Percentiles rank a stretch among this genome's conserved stretches.
Conservation (phyloP, 2,329 filamentous ascomycete species). For the Microdochium bolleyi region DNA sequence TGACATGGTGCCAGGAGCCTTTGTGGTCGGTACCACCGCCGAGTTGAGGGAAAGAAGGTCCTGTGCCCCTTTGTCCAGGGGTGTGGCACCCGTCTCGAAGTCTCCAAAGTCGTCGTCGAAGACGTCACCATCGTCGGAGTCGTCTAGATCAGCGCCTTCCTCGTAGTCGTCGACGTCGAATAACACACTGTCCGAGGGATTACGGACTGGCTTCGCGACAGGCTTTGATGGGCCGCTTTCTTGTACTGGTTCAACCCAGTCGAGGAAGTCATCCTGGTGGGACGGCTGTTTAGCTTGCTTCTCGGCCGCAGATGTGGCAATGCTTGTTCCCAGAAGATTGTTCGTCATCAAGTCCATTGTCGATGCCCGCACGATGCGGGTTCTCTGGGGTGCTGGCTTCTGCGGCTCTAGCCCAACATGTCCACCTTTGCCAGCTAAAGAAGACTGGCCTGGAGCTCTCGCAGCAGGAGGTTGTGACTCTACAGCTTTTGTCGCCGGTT, state of each 20-base stretch:
- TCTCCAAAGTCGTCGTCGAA: slow-evolving; percentile 51
- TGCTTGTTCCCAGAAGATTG: slow-evolving; percentile 33
- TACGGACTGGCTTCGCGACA: slow-evolving; percentile 4
- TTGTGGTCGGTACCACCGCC: slow-evolving; percentile 14
- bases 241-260: slow-evolving; percentile 4
- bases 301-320: slow-evolving; percentile 4
- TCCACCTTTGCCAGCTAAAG: background rate
- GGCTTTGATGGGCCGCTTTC: slow-evolving; percentile 7
- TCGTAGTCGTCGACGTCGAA: slow-evolving; percentile 62
- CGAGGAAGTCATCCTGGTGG: slow-evolving; percentile 3
- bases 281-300: slow-evolving; percentile 4
- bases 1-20: slow-evolving; percentile 20
- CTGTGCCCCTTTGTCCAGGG: background rate
- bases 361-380: slow-evolving; percentile 33
- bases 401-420: background rate
- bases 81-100: slow-evolving; percentile 38
- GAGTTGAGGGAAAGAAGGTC: slow-evolving; percentile 2
- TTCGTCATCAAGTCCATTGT: slow-evolving; percentile 48
- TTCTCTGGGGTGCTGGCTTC: slow-evolving; percentile 8
- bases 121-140: slow-evolving; percentile 22
- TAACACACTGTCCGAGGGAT: slow-evolving; percentile 40
- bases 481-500: slow-evolving; percentile 10
- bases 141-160: slow-evolving; percentile 39
- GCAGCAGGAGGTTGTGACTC: background rate
- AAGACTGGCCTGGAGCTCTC: background rate